Percentiles rank a stretch among this genome's conserved stretches.
These are phyloP conservation scores for Ophiostoma sp. DNA, from an alignment of 2,329 filamentous ascomycete species.

Conservation along the genomic window DNA sequence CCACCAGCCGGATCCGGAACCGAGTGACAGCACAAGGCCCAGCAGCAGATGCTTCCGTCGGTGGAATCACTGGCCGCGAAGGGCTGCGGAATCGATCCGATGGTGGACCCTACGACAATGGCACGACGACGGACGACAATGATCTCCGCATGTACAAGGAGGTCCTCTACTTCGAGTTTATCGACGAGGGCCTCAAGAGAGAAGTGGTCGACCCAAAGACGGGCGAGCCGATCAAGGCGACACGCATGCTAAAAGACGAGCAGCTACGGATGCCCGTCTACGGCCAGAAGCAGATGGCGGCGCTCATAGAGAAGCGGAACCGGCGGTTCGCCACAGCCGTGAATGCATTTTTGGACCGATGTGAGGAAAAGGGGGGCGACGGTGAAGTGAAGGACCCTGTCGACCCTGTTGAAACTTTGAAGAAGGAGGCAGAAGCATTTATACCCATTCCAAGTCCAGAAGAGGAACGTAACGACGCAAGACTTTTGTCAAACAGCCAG, in stretches of 20 bases:
- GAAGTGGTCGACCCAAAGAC: slow-evolving; percentile 72
- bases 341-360: slow-evolving; percentile 74
- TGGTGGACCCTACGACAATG: slow-evolving; percentile 26
- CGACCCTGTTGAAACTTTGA: slow-evolving; percentile 67
- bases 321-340: slow-evolving; percentile 77
- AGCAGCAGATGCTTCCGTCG: slow-evolving; percentile 57
- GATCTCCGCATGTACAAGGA: slow-evolving; percentile 51
- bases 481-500: slow-evolving; percentile 3
- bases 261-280: slow-evolving; percentile 88
- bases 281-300: slow-evolving; percentile 88
- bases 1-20: slow-evolving; percentile 50
- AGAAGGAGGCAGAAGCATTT: slow-evolving; percentile 56
- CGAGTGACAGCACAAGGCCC: slow-evolving; percentile 43
- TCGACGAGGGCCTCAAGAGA: slow-evolving; percentile 86
- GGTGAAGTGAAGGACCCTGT: slow-evolving; percentile 61
- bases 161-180: slow-evolving; percentile 85
- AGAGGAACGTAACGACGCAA: neutral
- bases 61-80: slow-evolving; percentile 54
- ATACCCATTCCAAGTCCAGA: slow-evolving; percentile 55
- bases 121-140: slow-evolving; percentile 29
- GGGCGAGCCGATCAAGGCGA: slow-evolving; percentile 68
- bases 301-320: slow-evolving; percentile 86
- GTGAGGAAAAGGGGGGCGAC: slow-evolving; percentile 49
- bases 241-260: slow-evolving; percentile 70
- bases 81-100: slow-evolving; percentile 34